Evolutionary conservation across 2,329 filamentous ascomycete species (phyloP).

Genomic region (Sporothrix sp.): DNA sequence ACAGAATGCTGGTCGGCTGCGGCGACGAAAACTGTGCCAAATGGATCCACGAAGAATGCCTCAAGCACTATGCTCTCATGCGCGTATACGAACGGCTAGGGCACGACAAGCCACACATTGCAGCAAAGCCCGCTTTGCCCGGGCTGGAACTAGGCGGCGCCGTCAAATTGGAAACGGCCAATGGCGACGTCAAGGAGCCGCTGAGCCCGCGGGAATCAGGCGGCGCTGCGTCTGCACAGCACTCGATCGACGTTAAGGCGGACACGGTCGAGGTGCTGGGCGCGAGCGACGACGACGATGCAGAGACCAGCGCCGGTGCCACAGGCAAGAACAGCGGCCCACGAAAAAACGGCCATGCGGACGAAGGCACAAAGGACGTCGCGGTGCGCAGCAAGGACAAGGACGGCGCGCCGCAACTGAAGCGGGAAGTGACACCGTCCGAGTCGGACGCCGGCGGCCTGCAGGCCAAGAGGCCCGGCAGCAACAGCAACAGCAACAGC

Average conservation of each 20-base stretch:
- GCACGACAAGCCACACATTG: conserved; percentile 38
- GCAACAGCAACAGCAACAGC: too few species aligned
- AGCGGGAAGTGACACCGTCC: conserved; percentile 11
- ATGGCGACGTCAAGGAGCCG: conserved; percentile 33
- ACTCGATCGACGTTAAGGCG: conserved; percentile 44
- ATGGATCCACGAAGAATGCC: conserved; percentile 56
- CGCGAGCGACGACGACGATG: conserved; percentile 27
- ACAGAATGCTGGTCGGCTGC: conserved; percentile 50
- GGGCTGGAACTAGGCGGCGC: conserved; percentile 19
- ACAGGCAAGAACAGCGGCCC: not conserved
- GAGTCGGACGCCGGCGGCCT: not conserved
- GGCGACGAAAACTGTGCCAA: conserved; percentile 42
- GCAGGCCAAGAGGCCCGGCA: not conserved
- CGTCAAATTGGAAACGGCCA: conserved; percentile 22
- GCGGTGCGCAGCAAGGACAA: not conserved
- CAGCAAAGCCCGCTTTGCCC: conserved; percentile 16
- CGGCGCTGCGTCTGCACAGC: conserved; percentile 37
- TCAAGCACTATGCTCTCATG: conserved; percentile 45
- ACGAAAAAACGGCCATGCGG: not conserved
- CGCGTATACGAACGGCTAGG: conserved; percentile 42
- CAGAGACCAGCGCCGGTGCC: conserved; percentile 20
- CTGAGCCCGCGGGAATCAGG: conserved; percentile 44
- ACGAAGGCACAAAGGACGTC: not conserved
- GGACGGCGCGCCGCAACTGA: not conserved
- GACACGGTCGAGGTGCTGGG: conserved; percentile 27